Base-by-base conservation (phyloP, 1,284 basidiomycete species). In the Cryptococcus jaspeensis region DNA sequence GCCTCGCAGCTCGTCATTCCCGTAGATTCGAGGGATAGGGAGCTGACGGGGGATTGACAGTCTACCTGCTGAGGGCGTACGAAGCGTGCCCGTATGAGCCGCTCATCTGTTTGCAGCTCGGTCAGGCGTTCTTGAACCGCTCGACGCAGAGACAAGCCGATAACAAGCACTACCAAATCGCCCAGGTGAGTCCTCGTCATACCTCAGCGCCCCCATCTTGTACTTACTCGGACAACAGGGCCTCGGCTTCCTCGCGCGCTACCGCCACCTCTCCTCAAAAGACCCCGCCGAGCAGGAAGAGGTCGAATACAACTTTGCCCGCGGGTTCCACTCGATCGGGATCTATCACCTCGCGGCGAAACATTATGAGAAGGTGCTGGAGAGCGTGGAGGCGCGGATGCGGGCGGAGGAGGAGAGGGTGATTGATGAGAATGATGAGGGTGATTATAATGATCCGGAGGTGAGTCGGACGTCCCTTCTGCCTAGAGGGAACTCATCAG, bases 111-210 rank as follows among this genome's bases (percentile, higher is more conserved):
- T 79, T 99, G 15, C 85, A 83, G 37, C 81, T 95, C 6, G 88
- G 87, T 0, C 85, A 93, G 39, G 87, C 90, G 0, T 96, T 89
- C 44, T 80, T 95, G 37, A 90, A 91, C 9, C 84, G 95, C 38
- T 87, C 92, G 0, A 91, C 92, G 85, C 91, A 95, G 65, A 84
- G 95, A 11, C 93, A 97, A 72, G 87, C 89, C 6, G 95, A 98
- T 77, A 98, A 99, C 72, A 80, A 92, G 46, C 89, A 97, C 68
- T 91, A 95, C 72, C 83, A 83, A 47, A 80, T 84, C 41, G 81
- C 91, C 66, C 83, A 87, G 69, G 90, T 92, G 71, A 58, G 85
- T 81, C 18, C 13, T 23, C 37, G 13, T 22, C 46, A 13, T 12
- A 39, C 12, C 42, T 15, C 9, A 20, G 25, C 36, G 6, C 23